Base-by-base conservation (phyloP, 257 asterid species). In the Rubia yunnanensis region DNA sequence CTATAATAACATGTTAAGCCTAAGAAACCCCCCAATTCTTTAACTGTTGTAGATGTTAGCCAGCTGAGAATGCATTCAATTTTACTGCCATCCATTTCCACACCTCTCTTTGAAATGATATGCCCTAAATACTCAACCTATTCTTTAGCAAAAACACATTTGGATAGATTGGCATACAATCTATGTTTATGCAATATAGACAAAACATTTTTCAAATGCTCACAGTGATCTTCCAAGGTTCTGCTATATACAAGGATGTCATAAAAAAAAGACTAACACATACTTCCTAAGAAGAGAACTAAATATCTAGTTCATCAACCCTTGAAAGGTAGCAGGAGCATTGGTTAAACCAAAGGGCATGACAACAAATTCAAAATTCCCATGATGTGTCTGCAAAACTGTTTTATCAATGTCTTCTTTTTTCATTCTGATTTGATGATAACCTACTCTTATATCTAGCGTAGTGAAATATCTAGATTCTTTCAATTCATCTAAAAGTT, bases 271-370 rank as follows among this genome's bases (percentile, higher is more conserved):
- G n/a, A 50, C 56, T 3, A 50, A 20, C 1, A 50, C 13, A 10
- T 5, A 50, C 9, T 50, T 50, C 26, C 56, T 5, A 18, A 50
- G 10, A 2, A 17, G 8, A 0, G 24, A n/a, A 23, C 20, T 23
- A 50, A 50, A 50, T 1, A 50, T 6, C 1, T 50, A 1, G 7
- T 20, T 50, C 56, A 50, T 50, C 2, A 46, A 15, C 3, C 20
- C 20, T 13, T 54, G 60, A 5, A 54, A 54, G 1, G 60, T 54
- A 14, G 60, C 27, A 0, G 32, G 60, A 7, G 60, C 2, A 9
- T 54, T 54, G 2, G 60, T 54, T 14, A 54, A 17, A 3, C 60
- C 60, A 54, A 54, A 54, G 30, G 60, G 60, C 60, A 54, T 54
- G 5, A 55, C 72, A 0, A 67, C 1, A 5, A 54, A 54, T 31